Base-by-base conservation (phyloP, 2,329 filamentous ascomycete species). In the Xylogone sp. region DNA sequence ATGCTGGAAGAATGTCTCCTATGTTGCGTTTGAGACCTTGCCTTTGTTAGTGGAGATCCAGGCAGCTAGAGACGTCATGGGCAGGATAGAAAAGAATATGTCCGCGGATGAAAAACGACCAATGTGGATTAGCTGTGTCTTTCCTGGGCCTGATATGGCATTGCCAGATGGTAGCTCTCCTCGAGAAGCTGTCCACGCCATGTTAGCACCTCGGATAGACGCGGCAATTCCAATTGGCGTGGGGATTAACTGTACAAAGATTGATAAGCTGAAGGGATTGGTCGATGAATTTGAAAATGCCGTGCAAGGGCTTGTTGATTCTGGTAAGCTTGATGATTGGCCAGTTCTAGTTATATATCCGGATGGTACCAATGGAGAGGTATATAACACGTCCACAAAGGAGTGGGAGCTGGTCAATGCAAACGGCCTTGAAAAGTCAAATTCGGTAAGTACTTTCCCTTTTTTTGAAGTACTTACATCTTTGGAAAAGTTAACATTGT, bases 211-310 rank as follows among this genome's bases (percentile, higher is more conserved):
- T 10, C 49, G 46, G 31, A 31, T 54, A 2, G 59, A 51, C 5
- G 55, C 52, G 2, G 55, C 51, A 10, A 54, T 66, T 3, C 84
- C 84, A 0, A 84, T 79, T 78, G 84, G 79, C 0, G 74, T 88
- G 21, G 84, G 85, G 1, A 77, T 88, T 61, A 88, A 88, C 66
- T 88, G 84, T 65, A 87, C 78, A 34, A 87, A 85, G 64, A 75
- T 88, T 29, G 73, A 77, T 46, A 83, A 86, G 63, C 71, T 89
- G 24, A 75, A 77, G 2, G 62, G 68, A 0, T 67, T 87, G 16
- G 67, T 89, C 18, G 68, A 65, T 18, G 70, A 76, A 46, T 85
- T 80, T 47, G 81, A 86, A 59, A 70, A 68, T 3, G 74, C 70
- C 8, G 63, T 83, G 16, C 52, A 55, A 9, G 56, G 52, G n/a